Evolutionary conservation across 2,329 filamentous ascomycete genomes (phyloP).

Genomic region (Pseudogymnoascus sp.): DNA sequence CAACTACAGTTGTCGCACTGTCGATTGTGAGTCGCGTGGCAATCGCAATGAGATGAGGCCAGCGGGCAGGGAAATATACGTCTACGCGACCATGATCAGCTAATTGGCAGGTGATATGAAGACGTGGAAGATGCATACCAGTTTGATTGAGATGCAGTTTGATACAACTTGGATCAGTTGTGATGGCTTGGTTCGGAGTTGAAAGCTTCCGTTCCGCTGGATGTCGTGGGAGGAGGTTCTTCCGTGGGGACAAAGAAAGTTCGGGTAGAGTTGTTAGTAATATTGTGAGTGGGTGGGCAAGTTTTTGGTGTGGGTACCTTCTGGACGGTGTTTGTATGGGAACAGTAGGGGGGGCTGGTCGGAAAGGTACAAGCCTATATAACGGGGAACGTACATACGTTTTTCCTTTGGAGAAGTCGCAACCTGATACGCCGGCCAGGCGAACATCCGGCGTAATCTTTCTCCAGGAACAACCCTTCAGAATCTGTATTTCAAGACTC

Average conservation of each 20-base stretch:
- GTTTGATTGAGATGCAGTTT: not conserved
- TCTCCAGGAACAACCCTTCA: not conserved
- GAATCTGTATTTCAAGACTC: not conserved
- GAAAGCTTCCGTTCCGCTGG: slow-evolving; percentile 9
- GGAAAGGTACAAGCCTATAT: not conserved
- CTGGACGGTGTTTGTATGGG: not conserved
- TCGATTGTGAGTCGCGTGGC: not conserved
- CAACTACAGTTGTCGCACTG: slow-evolving; percentile 8
- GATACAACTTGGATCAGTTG: not conserved
- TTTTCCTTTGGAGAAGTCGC: not conserved
- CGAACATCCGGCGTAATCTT: not conserved
- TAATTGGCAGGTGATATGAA: not conserved
- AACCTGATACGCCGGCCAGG: not conserved
- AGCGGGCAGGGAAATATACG: not conserved
- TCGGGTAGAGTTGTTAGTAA: not conserved
- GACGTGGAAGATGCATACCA: not conserved
- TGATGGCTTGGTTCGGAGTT: slow-evolving; percentile 10
- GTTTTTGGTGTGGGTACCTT: not conserved
- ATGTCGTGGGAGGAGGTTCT: slow-evolving; percentile 10
- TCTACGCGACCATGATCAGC: slow-evolving; percentile 11
- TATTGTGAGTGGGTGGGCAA: slow-evolving; percentile 1
- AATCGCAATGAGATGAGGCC: not conserved
- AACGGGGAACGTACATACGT: not conserved
- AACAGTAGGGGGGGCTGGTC: not conserved
- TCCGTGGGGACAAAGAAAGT: slow-evolving; percentile 8